Conservation (phyloP, 805 yeast genomes). For the Metschnikowia gelsemii region DNA sequence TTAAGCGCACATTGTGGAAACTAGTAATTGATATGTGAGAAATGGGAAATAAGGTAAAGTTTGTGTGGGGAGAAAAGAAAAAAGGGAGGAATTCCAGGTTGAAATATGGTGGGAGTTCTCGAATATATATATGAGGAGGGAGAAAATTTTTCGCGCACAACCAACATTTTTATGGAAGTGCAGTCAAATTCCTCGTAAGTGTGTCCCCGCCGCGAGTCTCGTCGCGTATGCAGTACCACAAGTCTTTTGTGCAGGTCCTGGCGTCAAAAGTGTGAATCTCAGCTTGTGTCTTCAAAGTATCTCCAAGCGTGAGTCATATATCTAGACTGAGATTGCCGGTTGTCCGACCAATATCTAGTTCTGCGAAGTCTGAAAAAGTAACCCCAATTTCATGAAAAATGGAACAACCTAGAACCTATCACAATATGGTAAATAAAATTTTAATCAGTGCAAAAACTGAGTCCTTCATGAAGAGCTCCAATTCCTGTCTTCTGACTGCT, state of each 20-base stretch:
- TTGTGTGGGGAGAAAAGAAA: constrained; percentile 6
- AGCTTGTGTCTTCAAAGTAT: constrained; percentile 2
- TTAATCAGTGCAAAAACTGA: too few relatives aligned
- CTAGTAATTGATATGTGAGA: constrained; percentile 11
- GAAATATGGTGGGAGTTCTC: not conserved
- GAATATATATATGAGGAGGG: constrained; percentile 13
- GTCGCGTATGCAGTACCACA: constrained; percentile 1
- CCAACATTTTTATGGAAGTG: not conserved
- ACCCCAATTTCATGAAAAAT: too few relatives aligned
- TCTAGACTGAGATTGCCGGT: constrained; percentile 2
- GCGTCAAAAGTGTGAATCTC: constrained; percentile 1
- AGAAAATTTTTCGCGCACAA: constrained; percentile 20
- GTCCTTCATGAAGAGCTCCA: too few relatives aligned
- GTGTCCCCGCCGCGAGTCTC: constrained; percentile 10
- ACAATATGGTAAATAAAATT: too few relatives aligned
- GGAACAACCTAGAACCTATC: too few relatives aligned
- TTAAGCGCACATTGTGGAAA: constrained; percentile 39
- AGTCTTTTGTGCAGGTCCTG: too few relatives aligned
- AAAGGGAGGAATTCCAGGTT: not conserved
- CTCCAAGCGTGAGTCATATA: constrained; percentile 1
- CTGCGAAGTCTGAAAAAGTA: too few relatives aligned
- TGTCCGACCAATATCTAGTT: too few relatives aligned
- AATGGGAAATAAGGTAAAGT: constrained; percentile 12
- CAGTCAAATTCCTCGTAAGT: constrained; percentile 1
- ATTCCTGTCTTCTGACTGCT: too few relatives aligned